phyloP scores from a whole-genome alignment of 1,284 basidiomycete genomes.

The Cutaneotrichosporon cutaneum region DNA sequence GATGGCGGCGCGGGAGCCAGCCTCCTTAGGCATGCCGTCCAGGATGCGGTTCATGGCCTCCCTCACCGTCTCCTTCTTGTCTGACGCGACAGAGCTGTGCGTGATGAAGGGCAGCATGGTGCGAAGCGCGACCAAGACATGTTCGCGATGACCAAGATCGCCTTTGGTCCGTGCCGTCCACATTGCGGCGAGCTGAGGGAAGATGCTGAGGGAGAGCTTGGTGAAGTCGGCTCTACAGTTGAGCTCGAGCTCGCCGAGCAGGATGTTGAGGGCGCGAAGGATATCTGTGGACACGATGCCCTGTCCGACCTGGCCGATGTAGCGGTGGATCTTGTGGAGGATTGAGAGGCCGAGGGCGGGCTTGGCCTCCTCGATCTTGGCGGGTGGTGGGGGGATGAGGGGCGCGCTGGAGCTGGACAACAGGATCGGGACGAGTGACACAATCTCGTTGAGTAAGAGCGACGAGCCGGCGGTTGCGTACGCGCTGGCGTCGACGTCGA shows the following conservation, averaged over 20 bases:
- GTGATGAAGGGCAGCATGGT: slow-evolving; percentile 70
- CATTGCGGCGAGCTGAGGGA: slow-evolving; percentile 64
- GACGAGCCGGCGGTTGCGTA: slow-evolving; percentile 10
- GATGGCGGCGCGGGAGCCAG: slow-evolving; percentile 62
- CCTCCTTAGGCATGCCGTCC: slow-evolving; percentile 61
- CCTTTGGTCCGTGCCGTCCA: slow-evolving; percentile 75
- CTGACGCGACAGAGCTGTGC: slow-evolving; percentile 30
- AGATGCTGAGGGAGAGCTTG: slow-evolving; percentile 62
- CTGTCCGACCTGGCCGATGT: slow-evolving; percentile 65
- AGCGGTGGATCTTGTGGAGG: slow-evolving; percentile 64
- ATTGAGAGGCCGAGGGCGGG: slow-evolving; percentile 58
- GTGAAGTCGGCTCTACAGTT: slow-evolving; percentile 65
- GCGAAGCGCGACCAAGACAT: slow-evolving; percentile 63
- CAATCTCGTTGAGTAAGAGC: slow-evolving; percentile 57
- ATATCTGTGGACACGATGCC: slow-evolving; percentile 73
- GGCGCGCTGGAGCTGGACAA: slow-evolving; percentile 58
- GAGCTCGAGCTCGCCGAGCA: slow-evolving; percentile 68
- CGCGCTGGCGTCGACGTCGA: slow-evolving; percentile 27
- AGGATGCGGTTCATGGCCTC: slow-evolving; percentile 58
- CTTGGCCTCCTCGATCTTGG: not conserved
- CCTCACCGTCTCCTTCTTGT: slow-evolving; percentile 44
- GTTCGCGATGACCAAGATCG: slow-evolving; percentile 59
- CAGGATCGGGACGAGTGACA: slow-evolving; percentile 65
- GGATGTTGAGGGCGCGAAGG: slow-evolving; percentile 65
- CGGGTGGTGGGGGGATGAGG: slow-evolving; percentile 30